Base-by-base conservation (phyloP, 768 basidiomycete species). In the Mrakia gelida region DNA sequence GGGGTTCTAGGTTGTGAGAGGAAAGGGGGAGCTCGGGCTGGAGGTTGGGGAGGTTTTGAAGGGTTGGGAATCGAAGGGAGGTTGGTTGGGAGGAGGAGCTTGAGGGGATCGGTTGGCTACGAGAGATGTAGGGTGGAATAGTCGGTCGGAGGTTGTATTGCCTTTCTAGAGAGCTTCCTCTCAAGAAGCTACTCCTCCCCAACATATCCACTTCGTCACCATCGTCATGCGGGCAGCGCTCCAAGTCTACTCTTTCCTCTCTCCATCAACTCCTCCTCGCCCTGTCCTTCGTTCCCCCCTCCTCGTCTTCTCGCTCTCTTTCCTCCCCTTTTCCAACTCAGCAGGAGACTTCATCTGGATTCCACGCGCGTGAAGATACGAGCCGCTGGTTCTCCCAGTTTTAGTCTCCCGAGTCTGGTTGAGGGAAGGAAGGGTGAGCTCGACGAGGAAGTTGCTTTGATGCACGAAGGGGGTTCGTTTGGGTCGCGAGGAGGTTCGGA, bases 301-400 rank as follows among this genome's bases (percentile, higher is more conserved):
- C 26, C 30, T 38, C 65, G 28, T 38, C n/a, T 30, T n/a, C 3
- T 49, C 71, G 52, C 18, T 8, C 71, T 23, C 71, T n/a, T 73
- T 15, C 43, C 23, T 28, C 3, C 23, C 18, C 23, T 30, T 30
- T 67, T 10, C 45, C 45, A 11, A 10, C 65, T 67, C 65, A 38
- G 30, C 34, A 1, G 65, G 38, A 38, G 30, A 65, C 28, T 38
- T 8, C 8, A 8, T 18, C 13, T 15, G 63, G 65, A 34, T 21
- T 21, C 34, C n/a, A 45, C 45, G 71, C 56, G 18, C 54, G 76
- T 71, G 76, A 77, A 77, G 76, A 77, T 65, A 77, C 45, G 76
- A 77, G 76, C 76, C 75, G 75, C 49, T 38, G 38, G 38, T 38
- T 38, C 38, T 38, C 38, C 38, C 49, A 52, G 49, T 52, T 52